phyloP scores from a whole-genome alignment of 2,329 filamentous ascomycete genomes.

The Fusarium cyanostomum region DNA sequence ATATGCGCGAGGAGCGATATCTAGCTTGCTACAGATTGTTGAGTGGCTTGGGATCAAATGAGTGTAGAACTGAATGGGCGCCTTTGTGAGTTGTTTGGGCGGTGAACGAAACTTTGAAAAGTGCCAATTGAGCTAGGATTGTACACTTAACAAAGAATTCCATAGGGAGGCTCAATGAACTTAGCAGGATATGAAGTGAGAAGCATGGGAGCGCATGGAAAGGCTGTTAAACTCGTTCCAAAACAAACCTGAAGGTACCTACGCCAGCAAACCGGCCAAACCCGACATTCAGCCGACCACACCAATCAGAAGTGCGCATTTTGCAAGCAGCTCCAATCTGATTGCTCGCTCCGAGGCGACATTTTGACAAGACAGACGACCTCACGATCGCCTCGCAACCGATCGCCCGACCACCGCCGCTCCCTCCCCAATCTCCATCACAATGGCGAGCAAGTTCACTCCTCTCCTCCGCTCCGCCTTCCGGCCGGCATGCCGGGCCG shows the following conservation, averaged over 20 bases:
- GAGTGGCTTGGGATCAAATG: not conserved
- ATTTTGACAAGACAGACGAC: slow-evolving; percentile 47
- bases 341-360: slow-evolving; percentile 44
- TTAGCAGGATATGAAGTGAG: not conserved
- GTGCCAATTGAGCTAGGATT: not conserved
- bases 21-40: not conserved
- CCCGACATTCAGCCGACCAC: slow-evolving; percentile 43
- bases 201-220: too few relatives aligned
- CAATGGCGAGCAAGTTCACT: slow-evolving; percentile 86
- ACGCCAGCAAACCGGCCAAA: too few relatives aligned
- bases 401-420: slow-evolving; percentile 30
- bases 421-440: slow-evolving; percentile 20
- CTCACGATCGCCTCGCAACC: slow-evolving; percentile 37
- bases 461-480: slow-evolving; percentile 76
- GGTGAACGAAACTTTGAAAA: not conserved
- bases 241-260: too few relatives aligned
- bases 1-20: not conserved
- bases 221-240: not conserved
- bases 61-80: not conserved
- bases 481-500: slow-evolving; percentile 70
- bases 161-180: not conserved
- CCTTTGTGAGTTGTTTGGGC: not conserved
- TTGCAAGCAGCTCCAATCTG: slow-evolving; percentile 48
- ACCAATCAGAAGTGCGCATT: slow-evolving; percentile 48
- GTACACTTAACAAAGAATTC: not conserved